phyloP scores from a whole-genome alignment of 2,329 filamentous ascomycete species.

The Aureobasidium leucospermi region DNA sequence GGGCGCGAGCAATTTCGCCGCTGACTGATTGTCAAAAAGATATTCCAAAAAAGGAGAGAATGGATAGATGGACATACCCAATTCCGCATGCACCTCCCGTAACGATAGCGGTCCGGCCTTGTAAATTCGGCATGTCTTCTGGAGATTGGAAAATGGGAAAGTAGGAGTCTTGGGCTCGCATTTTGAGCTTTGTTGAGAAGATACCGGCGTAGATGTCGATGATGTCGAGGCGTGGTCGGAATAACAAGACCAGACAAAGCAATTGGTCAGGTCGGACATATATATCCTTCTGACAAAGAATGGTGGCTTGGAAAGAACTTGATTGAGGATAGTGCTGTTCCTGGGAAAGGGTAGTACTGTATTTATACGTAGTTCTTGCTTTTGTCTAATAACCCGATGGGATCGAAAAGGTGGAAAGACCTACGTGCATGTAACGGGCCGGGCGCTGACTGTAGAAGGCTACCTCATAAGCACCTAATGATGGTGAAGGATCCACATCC shows the following conservation, averaged over 20 bases:
- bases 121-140: slow-evolving; percentile 10
- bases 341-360: not conserved
- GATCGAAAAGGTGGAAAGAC: not conserved
- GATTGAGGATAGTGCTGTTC: not conserved
- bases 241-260: slow-evolving; percentile 10
- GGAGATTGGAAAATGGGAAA: slow-evolving; percentile 10
- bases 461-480: slow-evolving; percentile 4
- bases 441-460: not conserved
- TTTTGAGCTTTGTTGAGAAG: not conserved
- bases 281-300: not conserved
- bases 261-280: slow-evolving; percentile 7
- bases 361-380: not conserved
- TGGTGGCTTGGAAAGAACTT: not conserved
- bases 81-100: slow-evolving; percentile 17
- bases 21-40: not conserved
- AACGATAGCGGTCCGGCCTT: slow-evolving; percentile 15
- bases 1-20: slow-evolving; percentile 18
- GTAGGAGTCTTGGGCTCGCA: not conserved
- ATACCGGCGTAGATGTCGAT: slow-evolving; percentile 68
- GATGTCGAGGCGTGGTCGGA: slow-evolving; percentile 63
- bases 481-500: slow-evolving; percentile 5
- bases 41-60: not conserved
- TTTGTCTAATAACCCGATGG: not conserved
- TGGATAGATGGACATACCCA: not conserved
- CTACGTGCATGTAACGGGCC: not conserved